phyloP scores from a whole-genome alignment of 106 monocot genomes.

The Dioscorea alata region DNA sequence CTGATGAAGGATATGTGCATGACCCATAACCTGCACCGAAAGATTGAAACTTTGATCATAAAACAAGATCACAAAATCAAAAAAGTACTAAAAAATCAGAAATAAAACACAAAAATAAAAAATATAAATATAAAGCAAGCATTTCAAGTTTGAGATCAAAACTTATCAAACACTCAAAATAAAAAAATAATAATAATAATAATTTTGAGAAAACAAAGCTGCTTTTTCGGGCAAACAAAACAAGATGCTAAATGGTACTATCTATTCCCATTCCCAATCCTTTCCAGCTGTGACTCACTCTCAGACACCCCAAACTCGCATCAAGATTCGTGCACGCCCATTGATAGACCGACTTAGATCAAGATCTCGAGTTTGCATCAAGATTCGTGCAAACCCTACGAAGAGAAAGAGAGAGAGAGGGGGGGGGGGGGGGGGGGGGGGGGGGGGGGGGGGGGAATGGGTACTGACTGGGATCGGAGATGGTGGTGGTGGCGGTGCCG shows the following conservation, averaged over 20 bases:
- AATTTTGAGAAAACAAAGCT: neutral
- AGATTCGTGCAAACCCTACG: neutral
- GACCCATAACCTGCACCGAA: conserved; percentile 20
- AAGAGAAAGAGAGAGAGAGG: conserved; percentile 1
- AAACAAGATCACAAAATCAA: neutral
- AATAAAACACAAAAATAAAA: neutral
- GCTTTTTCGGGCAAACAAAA: neutral
- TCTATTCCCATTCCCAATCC: neutral
- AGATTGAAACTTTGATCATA: neutral
- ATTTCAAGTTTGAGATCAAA: neutral
- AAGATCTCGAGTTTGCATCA: neutral
- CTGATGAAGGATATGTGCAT: conserved; percentile 25
- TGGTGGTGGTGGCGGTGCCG: conserved; percentile 55
- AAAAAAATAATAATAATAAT: too few species aligned
- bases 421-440: conserved; percentile 2
- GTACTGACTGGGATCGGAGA: conserved; percentile 51
- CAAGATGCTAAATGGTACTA: neutral
- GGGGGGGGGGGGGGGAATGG: conserved; percentile 2
- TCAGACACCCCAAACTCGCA: neutral
- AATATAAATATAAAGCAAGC: neutral
- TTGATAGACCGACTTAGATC: neutral
- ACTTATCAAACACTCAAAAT: neutral
- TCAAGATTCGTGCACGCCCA: neutral
- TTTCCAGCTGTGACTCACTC: neutral
- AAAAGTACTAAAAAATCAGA: neutral